These are phyloP conservation scores for Pseudofabraea citricarpa DNA, from an alignment of 2,329 filamentous ascomycete species.

Conservation along the genomic window DNA sequence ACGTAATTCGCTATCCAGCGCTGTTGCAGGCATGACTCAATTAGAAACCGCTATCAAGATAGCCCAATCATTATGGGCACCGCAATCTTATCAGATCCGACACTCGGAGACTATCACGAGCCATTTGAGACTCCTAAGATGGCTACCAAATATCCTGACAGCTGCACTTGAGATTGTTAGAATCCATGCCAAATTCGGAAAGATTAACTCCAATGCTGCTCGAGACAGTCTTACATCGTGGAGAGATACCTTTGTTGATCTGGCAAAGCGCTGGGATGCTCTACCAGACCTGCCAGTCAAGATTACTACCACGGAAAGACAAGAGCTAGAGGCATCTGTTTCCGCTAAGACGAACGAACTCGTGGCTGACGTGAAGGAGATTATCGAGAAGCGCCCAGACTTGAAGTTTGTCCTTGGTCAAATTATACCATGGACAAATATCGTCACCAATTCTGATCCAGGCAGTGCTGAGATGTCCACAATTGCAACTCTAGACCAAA, in stretches of 20 bases:
- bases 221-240: conserved; percentile 43
- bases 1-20: conserved; percentile 33
- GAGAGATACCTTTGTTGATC: conserved; percentile 40
- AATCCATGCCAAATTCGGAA: conserved; percentile 62
- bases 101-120: conserved; percentile 5
- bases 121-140: conserved; percentile 36
- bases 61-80: conserved; percentile 35
- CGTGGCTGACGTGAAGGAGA: conserved; percentile 31
- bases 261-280: conserved; percentile 36
- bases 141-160: conserved; percentile 66
- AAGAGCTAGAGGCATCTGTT: conserved; percentile 15
- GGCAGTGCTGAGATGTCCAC: conserved; percentile 1
- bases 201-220: conserved; percentile 39
- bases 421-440: conserved; percentile 57
- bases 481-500: conserved; percentile 45
- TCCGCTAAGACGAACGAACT: conserved; percentile 12
- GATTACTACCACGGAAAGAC: conserved; percentile 39
- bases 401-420: conserved; percentile 63
- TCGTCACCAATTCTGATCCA: conserved; percentile 15
- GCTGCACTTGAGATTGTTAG: conserved; percentile 58
- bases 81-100: conserved; percentile 21
- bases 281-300: conserved; percentile 46
- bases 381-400: conserved; percentile 46
- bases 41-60: conserved; percentile 20
- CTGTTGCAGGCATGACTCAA: conserved; percentile 8